phyloP scores from a whole-genome alignment of 2,329 filamentous ascomycete species.

The Cryphonectria japonica region DNA sequence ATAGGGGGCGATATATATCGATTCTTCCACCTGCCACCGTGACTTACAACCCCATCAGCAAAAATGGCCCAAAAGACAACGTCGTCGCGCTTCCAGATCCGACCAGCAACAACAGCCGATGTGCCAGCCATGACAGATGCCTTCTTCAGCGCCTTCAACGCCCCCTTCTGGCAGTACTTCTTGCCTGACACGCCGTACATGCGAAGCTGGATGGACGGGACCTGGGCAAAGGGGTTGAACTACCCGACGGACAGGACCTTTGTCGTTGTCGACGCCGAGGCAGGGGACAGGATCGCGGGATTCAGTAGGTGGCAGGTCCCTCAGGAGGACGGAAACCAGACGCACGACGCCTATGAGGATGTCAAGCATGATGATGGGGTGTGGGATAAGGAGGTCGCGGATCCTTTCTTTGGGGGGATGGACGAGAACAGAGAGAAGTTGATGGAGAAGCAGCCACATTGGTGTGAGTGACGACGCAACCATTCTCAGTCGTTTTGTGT shows the following conservation, averaged over 20 bases:
- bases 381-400: neutral
- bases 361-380: neutral
- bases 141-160: neutral
- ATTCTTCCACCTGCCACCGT: neutral
- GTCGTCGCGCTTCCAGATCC: neutral
- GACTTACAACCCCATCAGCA: neutral
- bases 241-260: neutral
- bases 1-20: neutral
- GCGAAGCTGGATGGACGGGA: neutral
- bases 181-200: neutral
- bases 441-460: neutral
- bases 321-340: neutral
- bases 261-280: neutral
- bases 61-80: neutral
- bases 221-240: neutral
- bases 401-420: neutral
- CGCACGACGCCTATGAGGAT: neutral
- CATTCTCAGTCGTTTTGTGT: too few relatives aligned
- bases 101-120: neutral
- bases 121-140: neutral
- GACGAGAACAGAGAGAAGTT: neutral
- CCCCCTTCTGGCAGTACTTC: conserved; percentile 1
- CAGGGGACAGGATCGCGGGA: neutral
- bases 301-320: conserved; percentile 3
- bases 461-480: neutral